These are phyloP conservation scores for Cystoisospora suis DNA, from an alignment of 169 alveolate genomes.

Conservation along the genomic window DNA sequence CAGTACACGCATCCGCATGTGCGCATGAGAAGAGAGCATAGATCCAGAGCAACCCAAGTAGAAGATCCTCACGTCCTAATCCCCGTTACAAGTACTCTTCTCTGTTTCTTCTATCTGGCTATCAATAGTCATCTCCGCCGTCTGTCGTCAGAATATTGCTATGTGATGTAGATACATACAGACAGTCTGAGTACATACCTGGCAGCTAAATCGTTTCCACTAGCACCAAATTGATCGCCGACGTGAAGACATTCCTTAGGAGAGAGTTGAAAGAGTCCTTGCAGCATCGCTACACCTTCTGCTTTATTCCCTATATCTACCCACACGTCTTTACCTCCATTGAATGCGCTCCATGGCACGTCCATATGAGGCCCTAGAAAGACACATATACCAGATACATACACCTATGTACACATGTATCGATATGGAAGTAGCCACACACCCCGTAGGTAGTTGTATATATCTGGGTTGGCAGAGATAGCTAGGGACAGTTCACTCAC, in stretches of 20 bases:
- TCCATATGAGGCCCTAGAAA: neutral
- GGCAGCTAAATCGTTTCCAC: slow-evolving; percentile 73
- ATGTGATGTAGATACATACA: no score
- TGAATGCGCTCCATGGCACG: slow-evolving; percentile 75
- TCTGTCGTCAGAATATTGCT: no score
- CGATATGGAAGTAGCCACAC: neutral
- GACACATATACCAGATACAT: neutral
- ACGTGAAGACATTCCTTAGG: slow-evolving; percentile 69
- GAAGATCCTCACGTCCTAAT: no score
- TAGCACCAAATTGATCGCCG: slow-evolving; percentile 72
- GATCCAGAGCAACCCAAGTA: no score
- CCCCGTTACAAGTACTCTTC: no score
- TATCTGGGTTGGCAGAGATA: no score
- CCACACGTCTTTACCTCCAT: slow-evolving; percentile 76
- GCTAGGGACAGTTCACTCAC: no score
- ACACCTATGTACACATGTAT: neutral
- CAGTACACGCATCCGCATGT: no score
- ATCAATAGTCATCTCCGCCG: no score
- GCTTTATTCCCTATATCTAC: slow-evolving; percentile 73
- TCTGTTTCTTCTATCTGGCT: no score
- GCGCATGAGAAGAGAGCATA: no score
- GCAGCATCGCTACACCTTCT: slow-evolving; percentile 69
- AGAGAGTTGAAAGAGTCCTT: slow-evolving; percentile 50
- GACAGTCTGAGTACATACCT: slow-evolving; percentile 64
- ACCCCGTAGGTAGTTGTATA: no score